phyloP scores from a whole-genome alignment of 2,329 filamentous ascomycete genomes.

The Pseudogymnoascus sp. region DNA sequence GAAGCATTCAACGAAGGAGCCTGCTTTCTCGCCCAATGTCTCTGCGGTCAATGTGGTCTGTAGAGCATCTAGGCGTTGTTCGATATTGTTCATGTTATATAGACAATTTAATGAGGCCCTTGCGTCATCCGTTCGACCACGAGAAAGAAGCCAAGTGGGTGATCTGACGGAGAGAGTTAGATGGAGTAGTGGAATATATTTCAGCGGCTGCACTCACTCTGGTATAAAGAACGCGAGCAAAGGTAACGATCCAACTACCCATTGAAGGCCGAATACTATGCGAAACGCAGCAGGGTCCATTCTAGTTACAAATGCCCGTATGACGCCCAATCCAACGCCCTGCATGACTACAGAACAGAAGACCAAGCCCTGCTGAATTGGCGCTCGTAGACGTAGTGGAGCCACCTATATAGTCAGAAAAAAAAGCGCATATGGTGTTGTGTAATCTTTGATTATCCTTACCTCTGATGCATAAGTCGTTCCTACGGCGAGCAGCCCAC shows the following conservation, averaged over 20 bases:
- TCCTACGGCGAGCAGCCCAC: conserved; percentile 13
- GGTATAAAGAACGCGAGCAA: not conserved
- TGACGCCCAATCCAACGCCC: conserved; percentile 14
- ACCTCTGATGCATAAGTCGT: conserved; percentile 16
- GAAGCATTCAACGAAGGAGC: conserved; percentile 29
- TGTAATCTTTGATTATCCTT: conserved; percentile 13
- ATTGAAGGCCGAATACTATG: conserved; percentile 18
- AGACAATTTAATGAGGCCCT: conserved; percentile 11
- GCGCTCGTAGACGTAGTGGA: conserved; percentile 14
- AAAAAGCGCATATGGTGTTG: not conserved
- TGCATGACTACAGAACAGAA: conserved; percentile 17
- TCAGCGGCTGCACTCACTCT: not conserved
- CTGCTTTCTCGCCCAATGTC: not conserved
- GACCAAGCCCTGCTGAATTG: conserved; percentile 17
- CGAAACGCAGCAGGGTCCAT: conserved; percentile 13
- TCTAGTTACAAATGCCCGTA: conserved; percentile 15
- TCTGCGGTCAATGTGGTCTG: not conserved
- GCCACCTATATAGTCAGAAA: conserved; percentile 12
- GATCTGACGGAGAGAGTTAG: conserved; percentile 9
- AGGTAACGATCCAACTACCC: conserved; percentile 9
- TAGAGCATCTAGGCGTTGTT: conserved; percentile 14
- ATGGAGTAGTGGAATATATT: not conserved
- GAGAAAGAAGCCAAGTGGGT: conserved; percentile 15
- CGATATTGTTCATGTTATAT: conserved; percentile 14
- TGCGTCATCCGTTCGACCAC: conserved; percentile 8